Evolutionary conservation across 2,329 filamentous ascomycete genomes (phyloP).

Genomic region (Neopestalotiopsis rosae): DNA sequence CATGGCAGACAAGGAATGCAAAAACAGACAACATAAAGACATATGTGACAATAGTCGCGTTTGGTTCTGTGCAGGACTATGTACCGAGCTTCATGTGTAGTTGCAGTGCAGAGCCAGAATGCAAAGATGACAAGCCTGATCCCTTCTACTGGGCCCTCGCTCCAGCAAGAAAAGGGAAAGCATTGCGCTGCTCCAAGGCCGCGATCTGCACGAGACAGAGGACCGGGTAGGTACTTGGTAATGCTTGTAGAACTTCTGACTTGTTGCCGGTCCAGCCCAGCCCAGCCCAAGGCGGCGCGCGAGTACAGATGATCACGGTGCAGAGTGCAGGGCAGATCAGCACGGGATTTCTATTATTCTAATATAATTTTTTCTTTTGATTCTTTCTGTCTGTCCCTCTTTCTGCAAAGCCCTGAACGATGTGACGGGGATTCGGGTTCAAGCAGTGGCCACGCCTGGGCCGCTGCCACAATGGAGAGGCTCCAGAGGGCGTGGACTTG

Average conservation of each 20-base stretch:
- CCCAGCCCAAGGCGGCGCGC: too few species aligned
- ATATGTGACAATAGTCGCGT: too few species aligned
- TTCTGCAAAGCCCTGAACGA: not conserved
- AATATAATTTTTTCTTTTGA: too few species aligned
- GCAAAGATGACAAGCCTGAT: not conserved
- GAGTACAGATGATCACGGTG: too few species aligned
- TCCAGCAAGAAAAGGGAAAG: not conserved
- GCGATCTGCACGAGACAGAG: not conserved
- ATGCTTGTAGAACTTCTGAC: too few species aligned
- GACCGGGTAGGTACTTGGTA: not conserved
- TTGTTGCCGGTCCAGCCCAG: too few species aligned
- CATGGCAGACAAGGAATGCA: too few species aligned
- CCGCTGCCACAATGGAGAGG: not conserved
- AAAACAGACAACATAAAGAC: too few species aligned
- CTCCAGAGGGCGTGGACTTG: not conserved
- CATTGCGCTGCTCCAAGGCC: not conserved
- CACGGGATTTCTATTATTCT: too few species aligned
- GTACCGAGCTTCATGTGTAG: not conserved
- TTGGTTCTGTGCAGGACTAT: too few species aligned
- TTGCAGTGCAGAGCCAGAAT: not conserved
- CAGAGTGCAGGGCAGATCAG: too few species aligned
- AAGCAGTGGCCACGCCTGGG: not conserved
- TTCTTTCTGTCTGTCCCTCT: not conserved
- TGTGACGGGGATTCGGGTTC: too few species aligned
- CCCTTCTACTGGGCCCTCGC: not conserved